Base-by-base conservation (phyloP, 2,329 filamentous ascomycete species). In the Penicillium verrucosum region DNA sequence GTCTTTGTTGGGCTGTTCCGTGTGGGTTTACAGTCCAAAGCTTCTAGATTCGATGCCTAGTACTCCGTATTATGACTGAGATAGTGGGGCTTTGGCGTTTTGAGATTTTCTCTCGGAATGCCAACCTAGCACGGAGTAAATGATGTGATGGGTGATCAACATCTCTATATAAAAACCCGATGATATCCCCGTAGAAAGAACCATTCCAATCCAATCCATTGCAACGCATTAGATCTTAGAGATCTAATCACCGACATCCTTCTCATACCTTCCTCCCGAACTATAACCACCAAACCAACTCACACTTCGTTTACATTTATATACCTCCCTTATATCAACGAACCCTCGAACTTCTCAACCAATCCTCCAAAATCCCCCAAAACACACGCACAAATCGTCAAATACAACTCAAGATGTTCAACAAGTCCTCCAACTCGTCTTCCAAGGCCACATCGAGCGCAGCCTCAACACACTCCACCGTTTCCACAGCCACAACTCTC, bases 401-500 rank as follows among this genome's bases (percentile, higher is more conserved):
- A 32, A 38, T 40, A n/a, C 32, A 40, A 48, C 27, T 30, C 54
- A 60, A 54, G 40, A 60, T 58, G 57, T 51, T 56, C 51, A 51
- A 42, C 56, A 56, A 56, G 8, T 47, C 47, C 54, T 60, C 57
- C 51, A 58, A 60, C n/a, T 7, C 16, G 25, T 50, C 51, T 27
- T 56, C 58, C 45, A 60, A 55, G 38, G 47, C 57, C 47, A 48
- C 47, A 45, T 57, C 60, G 14, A 44, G 56, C 56, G 59, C 61
- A 16, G 54, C 65, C 23, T 68, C 66, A 12, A 65, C 58, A 51
- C 47, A 61, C 52, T 68, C 67, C 47, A 57, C 55, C 50, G 60
- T 61, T 49, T 68, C 66, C 48, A 64, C 57, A 5, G 64, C 66
- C 21, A 61, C 66, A 49, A 68, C 67, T 2, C 60, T 69, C 23